Evolutionary conservation across 2,329 filamentous ascomycete genomes (phyloP).

Genomic region (Emmonsiellopsis sp.): DNA sequence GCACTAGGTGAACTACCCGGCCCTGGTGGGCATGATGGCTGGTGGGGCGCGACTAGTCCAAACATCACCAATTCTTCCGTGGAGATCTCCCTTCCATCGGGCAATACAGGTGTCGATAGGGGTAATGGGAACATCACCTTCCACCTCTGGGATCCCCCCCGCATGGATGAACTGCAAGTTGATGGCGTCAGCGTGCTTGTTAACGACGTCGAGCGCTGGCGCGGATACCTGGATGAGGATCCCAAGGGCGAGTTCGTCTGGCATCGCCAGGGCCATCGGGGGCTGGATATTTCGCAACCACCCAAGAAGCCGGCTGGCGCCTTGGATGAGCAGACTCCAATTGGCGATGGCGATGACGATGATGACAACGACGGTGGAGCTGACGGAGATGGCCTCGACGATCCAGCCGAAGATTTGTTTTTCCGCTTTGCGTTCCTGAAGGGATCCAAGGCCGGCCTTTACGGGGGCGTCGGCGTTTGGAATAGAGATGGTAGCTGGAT

Average conservation of each 20-base stretch:
- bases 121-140: constrained; percentile 40
- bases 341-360: constrained; percentile 11
- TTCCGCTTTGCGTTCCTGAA: constrained; percentile 39
- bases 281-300: constrained; percentile 24
- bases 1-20: constrained; percentile 49
- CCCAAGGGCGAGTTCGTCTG: constrained; percentile 41
- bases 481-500: constrained; percentile 13
- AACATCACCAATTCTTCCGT: constrained; percentile 44
- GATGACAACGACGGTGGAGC: neutral
- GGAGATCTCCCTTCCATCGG: constrained; percentile 34
- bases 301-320: constrained; percentile 7
- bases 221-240: constrained; percentile 45
- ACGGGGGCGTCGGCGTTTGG: constrained; percentile 32
- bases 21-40: constrained; percentile 32
- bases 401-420: constrained; percentile 33
- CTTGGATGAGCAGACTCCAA: neutral
- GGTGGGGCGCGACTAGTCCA: constrained; percentile 35
- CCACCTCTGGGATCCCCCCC: constrained; percentile 30
- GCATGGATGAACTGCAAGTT: constrained; percentile 30
- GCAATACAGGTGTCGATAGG: constrained; percentile 20
- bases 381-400: constrained; percentile 5
- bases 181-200: constrained; percentile 53
- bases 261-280: constrained; percentile 33
- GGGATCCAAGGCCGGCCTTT: constrained; percentile 29
- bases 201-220: constrained; percentile 55